Percentiles rank a stretch among this genome's conserved stretches.
Conservation (phyloP, 164 flowering plant genomes). For the Stephania cephalantha region DNA sequence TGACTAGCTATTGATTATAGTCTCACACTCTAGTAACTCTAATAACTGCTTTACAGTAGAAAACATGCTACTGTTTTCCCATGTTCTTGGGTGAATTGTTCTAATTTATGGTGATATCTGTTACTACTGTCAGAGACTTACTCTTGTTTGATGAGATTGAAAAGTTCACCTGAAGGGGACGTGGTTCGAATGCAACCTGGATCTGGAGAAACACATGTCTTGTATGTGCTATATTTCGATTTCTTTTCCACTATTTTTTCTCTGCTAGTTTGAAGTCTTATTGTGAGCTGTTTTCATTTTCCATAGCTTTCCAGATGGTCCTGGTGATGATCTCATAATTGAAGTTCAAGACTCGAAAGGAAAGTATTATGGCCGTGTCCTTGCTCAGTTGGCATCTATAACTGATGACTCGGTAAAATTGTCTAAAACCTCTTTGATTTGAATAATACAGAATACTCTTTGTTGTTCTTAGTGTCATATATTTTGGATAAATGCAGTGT, state of each 20-base stretch:
- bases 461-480: constrained; percentile 13
- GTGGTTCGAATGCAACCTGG: constrained; percentile 80
- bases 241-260: not conserved
- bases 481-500: constrained; percentile 40
- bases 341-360: constrained; percentile 85
- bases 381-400: constrained; percentile 78
- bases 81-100: not conserved
- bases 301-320: constrained; percentile 84
- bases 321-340: constrained; percentile 80
- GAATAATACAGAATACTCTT: not conserved
- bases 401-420: constrained; percentile 70
- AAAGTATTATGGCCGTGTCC: constrained; percentile 70
- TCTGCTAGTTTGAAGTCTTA: not conserved
- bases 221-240: constrained; percentile 45
- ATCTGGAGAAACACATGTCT: constrained; percentile 84
- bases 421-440: not conserved
- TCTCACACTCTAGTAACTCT: not conserved
- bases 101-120: not conserved
- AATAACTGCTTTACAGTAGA: not conserved
- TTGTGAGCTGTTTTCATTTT: not conserved
- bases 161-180: constrained; percentile 75
- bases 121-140: constrained; percentile 51
- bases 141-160: constrained; percentile 63
- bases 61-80: not conserved
- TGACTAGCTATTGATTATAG: too few species aligned